Conservation (phyloP, 441 rosid genomes). For the Macaranga tanarius region DNA sequence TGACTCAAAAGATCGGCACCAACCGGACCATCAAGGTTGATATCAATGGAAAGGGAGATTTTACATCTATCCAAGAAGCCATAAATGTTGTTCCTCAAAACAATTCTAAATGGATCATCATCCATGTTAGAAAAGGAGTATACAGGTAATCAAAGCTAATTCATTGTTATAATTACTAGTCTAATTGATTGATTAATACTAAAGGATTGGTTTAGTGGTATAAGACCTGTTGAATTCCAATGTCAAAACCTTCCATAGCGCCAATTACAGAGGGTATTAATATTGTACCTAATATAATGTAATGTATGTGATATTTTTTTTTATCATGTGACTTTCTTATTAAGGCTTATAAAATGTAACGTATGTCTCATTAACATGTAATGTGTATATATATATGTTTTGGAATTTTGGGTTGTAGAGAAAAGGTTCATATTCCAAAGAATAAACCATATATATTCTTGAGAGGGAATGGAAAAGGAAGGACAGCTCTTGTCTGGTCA, state of each 20-base stretch:
- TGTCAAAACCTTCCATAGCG: no score
- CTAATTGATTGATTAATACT: no score
- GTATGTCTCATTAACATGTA: no score
- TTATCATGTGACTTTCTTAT: no score
- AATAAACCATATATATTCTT: conserved; percentile 71
- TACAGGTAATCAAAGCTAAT: conserved; percentile 45
- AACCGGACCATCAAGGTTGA: conserved; percentile 72
- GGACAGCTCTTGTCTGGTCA: conserved; percentile 55
- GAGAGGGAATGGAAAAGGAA: conserved; percentile 94
- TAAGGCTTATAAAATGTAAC: no score
- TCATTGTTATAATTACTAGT: no score
- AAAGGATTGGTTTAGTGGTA: no score
- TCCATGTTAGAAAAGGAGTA: conserved; percentile 79
- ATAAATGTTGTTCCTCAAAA: conserved; percentile 64
- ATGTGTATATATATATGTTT: no score
- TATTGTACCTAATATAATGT: no score
- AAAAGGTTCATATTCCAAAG: conserved; percentile 66
- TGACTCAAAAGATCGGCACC: conserved; percentile 63
- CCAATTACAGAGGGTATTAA: no score
- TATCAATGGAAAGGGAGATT: conserved; percentile 73
- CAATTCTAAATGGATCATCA: conserved; percentile 64
- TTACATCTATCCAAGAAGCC: conserved; percentile 68
- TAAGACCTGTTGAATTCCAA: no score
- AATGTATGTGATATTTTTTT: no score
- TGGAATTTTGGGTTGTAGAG: conserved; percentile 36